phyloP scores from a whole-genome alignment of 495 filamentous ascomycete species.

The Aspergillus biplanus region DNA sequence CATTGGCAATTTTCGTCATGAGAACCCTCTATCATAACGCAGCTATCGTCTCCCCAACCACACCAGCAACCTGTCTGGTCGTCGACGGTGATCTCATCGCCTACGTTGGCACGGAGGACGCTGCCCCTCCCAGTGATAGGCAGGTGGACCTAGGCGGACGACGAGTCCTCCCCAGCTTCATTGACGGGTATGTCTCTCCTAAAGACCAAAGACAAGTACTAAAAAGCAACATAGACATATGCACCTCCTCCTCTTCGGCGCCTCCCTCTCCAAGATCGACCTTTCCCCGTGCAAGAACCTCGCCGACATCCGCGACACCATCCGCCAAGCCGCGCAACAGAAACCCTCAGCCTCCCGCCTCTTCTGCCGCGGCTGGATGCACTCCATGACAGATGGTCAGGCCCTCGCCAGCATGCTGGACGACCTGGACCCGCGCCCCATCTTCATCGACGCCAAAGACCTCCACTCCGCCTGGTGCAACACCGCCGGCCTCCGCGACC shows the following conservation, averaged over 20 bases:
- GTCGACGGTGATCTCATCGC: slow-evolving; percentile 36
- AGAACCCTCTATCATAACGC: slow-evolving; percentile 27
- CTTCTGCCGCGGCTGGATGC: slow-evolving; percentile 63
- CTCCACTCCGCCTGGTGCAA: slow-evolving; percentile 67
- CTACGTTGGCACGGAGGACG: slow-evolving; percentile 43
- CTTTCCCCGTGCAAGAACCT: slow-evolving; percentile 55
- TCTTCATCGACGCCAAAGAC: slow-evolving; percentile 65
- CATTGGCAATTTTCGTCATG: slow-evolving; percentile 12
- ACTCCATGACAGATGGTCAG: slow-evolving; percentile 55
- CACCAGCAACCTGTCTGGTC: slow-evolving; percentile 27
- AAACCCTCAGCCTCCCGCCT: slow-evolving; percentile 54
- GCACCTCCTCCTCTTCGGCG: slow-evolving; percentile 63
- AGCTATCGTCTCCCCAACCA: slow-evolving; percentile 10
- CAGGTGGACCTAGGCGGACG: slow-evolving; percentile 45
- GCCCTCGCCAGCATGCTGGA: slow-evolving; percentile 56
- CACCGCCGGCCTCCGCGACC: slow-evolving; percentile 54
- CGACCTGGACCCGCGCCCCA: slow-evolving; percentile 54
- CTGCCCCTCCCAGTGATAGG: slow-evolving; percentile 23
- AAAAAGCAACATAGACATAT: slow-evolving; percentile 32
- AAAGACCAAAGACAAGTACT: neutral
- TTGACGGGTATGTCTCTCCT: slow-evolving; percentile 55
- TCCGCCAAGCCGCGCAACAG: slow-evolving; percentile 47
- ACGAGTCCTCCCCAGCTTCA: slow-evolving; percentile 61
- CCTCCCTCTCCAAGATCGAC: slow-evolving; percentile 59
- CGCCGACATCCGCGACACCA: slow-evolving; percentile 52